Evolutionary conservation across 176 grass and related monocot genomes (phyloP), one percentile per base, ranked within the genome.

Genomic region (Musa acuminata): DNA sequence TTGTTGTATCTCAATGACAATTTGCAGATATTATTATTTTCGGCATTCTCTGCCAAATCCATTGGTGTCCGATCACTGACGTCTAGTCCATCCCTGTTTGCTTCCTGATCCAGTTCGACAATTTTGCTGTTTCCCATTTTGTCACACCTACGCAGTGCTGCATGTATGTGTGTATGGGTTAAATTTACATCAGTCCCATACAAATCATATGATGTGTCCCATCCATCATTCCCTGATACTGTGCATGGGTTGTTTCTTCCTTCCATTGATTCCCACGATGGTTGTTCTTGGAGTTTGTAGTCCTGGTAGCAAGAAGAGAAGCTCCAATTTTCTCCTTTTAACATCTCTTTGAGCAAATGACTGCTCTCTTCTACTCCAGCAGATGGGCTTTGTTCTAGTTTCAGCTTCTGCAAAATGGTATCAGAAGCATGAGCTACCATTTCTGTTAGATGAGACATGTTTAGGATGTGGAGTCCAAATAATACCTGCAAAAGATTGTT

Each of bases 401-500:
- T 76, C 80, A 71, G 72, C 71, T 82, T 91, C 88, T 91, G 88
- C 50, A 58, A 54, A 87, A 72, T 67, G 9, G 51, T 60, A 65
- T 0, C 70, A 66, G 82, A 20, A 74, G 59, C 49, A 74, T 29
- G 27, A 78, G 43, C 74, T 71, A 11, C 14, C 16, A 55, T 54
- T 83, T 78, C 25, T 83, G 24, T 59, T 23, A 79, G 60, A 82
- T 24, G 26, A 10, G 68, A 5, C 49, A n/a, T 20, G 13, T 0
- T 14, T 64, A n/a, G 20, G 29, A 78, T 17, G 78, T 71, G 80
- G 54, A 52, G 4, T 11, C 67, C 64, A 66, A 52, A 26, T 10
- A 43, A 27, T 79, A 92, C 92, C 80, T 92, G 82, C 69, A 62
- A 89, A 78, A 92, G 69, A 77, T 96, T 96, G 65, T 77, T 82